phyloP scores from a whole-genome alignment of 2,329 filamentous ascomycete species.

The Cytospora chrysosperma region DNA sequence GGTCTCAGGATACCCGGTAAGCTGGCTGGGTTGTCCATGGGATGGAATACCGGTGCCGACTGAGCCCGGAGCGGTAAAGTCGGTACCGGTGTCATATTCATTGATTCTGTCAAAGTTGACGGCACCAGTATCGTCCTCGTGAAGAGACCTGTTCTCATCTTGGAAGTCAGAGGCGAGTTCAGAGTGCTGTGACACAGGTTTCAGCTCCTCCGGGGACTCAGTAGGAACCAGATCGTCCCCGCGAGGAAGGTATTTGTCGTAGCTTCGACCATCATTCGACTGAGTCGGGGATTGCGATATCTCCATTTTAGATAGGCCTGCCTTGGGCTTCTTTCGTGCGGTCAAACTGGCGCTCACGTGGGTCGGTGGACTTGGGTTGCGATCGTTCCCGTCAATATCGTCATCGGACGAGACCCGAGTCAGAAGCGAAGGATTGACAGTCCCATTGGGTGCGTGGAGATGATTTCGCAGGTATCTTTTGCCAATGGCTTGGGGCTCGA shows the following conservation, averaged over 20 bases:
- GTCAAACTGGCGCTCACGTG: not conserved
- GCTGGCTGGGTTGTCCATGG: conserved; percentile 19
- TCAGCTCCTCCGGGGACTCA: conserved; percentile 28
- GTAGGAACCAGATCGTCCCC: conserved; percentile 27
- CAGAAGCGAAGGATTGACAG: conserved; percentile 2
- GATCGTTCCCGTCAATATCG: not conserved
- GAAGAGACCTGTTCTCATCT: conserved; percentile 37
- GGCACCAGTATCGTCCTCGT: conserved; percentile 50
- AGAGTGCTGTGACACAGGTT: conserved; percentile 1
- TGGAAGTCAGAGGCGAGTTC: conserved; percentile 6
- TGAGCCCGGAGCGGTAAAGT: conserved; percentile 34
- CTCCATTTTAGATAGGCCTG: conserved; percentile 38
- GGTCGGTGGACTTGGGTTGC: not conserved
- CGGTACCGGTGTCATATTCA: conserved; percentile 42
- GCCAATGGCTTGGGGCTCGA: not conserved
- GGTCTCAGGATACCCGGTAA: conserved; percentile 43
- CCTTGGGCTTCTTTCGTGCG: not conserved
- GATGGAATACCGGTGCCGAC: conserved; percentile 17
- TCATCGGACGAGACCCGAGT: not conserved
- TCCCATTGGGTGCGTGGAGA: not conserved
- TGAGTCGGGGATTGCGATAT: conserved; percentile 56
- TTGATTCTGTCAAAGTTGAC: conserved; percentile 45
- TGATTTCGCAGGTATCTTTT: not conserved
- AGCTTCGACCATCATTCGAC: conserved; percentile 56
- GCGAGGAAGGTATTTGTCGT: conserved; percentile 42